phyloP scores from a whole-genome alignment of 2,329 filamentous ascomycete species.

The Exophiala viscosa region DNA sequence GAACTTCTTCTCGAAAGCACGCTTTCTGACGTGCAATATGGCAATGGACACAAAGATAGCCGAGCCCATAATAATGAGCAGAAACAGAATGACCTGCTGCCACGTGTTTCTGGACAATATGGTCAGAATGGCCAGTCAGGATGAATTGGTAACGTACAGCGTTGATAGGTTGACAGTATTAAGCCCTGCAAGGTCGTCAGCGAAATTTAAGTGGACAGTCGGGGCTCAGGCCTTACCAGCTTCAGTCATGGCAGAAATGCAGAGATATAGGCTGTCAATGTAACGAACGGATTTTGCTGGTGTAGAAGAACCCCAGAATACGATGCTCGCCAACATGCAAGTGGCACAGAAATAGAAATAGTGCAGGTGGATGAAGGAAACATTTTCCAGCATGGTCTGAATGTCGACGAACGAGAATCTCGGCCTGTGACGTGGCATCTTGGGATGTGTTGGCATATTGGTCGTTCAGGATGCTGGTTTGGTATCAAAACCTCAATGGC shows the following conservation, averaged over 20 bases:
- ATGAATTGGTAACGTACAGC: slow-evolving; percentile 23
- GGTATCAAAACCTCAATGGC: neutral
- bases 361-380: slow-evolving; percentile 44
- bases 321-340: slow-evolving; percentile 41
- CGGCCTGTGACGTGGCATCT: neutral
- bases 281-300: slow-evolving; percentile 42
- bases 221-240: slow-evolving; percentile 33
- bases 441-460: neutral
- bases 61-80: slow-evolving; percentile 47
- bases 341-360: slow-evolving; percentile 43
- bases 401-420: neutral
- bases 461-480: neutral
- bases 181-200: slow-evolving; percentile 26
- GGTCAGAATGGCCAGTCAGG: neutral
- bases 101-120: slow-evolving; percentile 38
- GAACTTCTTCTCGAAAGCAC: slow-evolving; percentile 31
- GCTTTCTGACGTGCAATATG: slow-evolving; percentile 41
- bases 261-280: slow-evolving; percentile 46
- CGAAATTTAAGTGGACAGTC: neutral
- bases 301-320: slow-evolving; percentile 48
- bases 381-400: neutral
- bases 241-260: slow-evolving; percentile 47
- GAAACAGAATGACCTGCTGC: slow-evolving; percentile 45
- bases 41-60: slow-evolving; percentile 46
- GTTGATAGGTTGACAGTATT: slow-evolving; percentile 48